A percentile compares a stretch with the other conserved stretches of the same genome.
These are phyloP conservation scores for Xylaria sp. DNA, from an alignment of 2,329 filamentous ascomycete genomes.

Conservation along the genomic window DNA sequence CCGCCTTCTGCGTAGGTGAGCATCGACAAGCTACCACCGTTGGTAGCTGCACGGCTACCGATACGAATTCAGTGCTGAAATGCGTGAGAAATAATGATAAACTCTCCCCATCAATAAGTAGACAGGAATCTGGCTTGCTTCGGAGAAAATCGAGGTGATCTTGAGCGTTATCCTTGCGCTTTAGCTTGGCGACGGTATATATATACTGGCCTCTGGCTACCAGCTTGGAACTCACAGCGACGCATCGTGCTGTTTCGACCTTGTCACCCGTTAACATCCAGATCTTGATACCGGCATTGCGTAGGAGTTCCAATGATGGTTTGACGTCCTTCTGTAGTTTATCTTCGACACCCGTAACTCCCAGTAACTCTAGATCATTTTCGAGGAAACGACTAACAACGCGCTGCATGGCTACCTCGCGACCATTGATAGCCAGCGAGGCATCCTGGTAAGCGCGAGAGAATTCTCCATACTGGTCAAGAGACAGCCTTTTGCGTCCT, in stretches of 20 bases:
- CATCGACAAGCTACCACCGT: constrained; percentile 96
- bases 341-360: constrained; percentile 98
- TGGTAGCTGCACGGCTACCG: constrained; percentile 85
- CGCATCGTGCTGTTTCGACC: constrained; percentile 95
- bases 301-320: constrained; percentile 89
- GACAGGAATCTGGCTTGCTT: constrained; percentile 84
- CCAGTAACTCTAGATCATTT: constrained; percentile 87
- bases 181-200: constrained; percentile 88
- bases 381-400: constrained; percentile 86
- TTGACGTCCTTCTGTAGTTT: constrained; percentile 97
- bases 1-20: constrained; percentile 96
- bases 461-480: constrained; percentile 84
- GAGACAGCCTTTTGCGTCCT: constrained; percentile 86
- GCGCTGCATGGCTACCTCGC: constrained; percentile 82
- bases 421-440: constrained; percentile 79
- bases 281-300: constrained; percentile 98
- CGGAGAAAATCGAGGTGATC: constrained; percentile 89
- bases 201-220: constrained; percentile 95
- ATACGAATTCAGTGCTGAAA: constrained; percentile 86
- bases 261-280: constrained; percentile 99
- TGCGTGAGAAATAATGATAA: constrained; percentile 83
- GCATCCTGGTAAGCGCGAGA: constrained; percentile 79
- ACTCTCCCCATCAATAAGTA: constrained; percentile 95
- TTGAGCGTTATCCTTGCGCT: constrained; percentile 83
- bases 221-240: constrained; percentile 93